Percentiles rank a stretch among this genome's conserved stretches.
phyloP scores from a whole-genome alignment of 441 rosid genomes.

The Pelargonium myrrhifolium region DNA sequence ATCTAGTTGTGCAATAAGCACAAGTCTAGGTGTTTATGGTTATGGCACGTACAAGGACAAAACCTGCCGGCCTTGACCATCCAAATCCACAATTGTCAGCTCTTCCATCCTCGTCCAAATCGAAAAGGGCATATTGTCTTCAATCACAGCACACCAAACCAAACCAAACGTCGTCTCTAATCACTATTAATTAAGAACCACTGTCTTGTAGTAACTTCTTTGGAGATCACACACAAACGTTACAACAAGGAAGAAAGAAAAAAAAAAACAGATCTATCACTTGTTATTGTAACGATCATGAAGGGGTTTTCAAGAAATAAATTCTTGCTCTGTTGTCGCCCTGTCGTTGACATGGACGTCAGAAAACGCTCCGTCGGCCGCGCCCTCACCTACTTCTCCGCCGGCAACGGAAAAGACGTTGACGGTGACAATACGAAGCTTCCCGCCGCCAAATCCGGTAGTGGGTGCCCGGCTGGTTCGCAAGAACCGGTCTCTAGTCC shows the following conservation, averaged over 20 bases:
- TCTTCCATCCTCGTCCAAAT: no score
- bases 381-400: neutral
- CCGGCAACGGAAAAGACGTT: neutral
- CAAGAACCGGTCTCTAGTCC: slow-evolving; percentile 12
- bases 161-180: no score
- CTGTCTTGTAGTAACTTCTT: neutral
- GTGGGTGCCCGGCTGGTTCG: neutral
- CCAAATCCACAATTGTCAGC: no score
- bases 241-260: neutral
- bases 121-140: no score
- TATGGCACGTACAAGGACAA: no score
- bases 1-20: no score
- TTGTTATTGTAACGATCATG: slow-evolving; percentile 17
- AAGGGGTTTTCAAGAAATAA: slow-evolving; percentile 33
- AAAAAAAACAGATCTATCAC: no score
- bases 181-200: no score
- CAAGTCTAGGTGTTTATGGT: no score
- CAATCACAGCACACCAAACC: no score
- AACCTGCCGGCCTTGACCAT: no score
- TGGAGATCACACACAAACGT: neutral
- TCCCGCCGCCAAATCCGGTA: neutral
- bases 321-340: slow-evolving; percentile 40
- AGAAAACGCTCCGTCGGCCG: neutral
- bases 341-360: slow-evolving; percentile 28
- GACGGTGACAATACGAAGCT: slow-evolving; percentile 13